A percentile compares a stretch with the other conserved stretches of the same genome.
phyloP scores from a whole-genome alignment of 2,329 filamentous ascomycete genomes.

The Trichophyton simii region DNA sequence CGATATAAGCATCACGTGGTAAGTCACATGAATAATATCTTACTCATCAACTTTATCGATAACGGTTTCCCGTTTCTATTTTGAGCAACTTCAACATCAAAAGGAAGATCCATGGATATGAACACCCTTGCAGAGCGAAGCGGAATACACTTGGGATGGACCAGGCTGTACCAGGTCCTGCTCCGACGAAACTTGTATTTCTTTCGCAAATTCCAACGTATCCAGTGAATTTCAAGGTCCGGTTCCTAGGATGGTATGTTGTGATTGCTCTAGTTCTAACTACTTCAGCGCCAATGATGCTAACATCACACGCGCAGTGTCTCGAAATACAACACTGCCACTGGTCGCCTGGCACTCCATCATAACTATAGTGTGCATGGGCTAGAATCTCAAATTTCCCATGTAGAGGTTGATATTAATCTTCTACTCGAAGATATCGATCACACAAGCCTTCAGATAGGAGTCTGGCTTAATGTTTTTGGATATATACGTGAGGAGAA shows the following conservation, averaged over 20 bases:
- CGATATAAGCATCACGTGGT: not conserved
- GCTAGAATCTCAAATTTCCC: conserved; percentile 16
- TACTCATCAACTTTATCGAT: not conserved
- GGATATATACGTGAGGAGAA: conserved; percentile 52
- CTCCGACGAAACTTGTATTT: conserved; percentile 48
- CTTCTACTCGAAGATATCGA: conserved; percentile 56
- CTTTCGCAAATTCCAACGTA: conserved; percentile 47
- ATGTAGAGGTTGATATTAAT: conserved; percentile 55
- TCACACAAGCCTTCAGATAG: conserved; percentile 51
- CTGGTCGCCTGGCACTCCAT: conserved; percentile 53
- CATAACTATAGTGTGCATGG: conserved; percentile 45
- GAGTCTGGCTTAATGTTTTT: conserved; percentile 82
- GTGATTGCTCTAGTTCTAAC: not conserved
- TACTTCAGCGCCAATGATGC: not conserved
- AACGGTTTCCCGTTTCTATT: not conserved
- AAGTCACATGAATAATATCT: not conserved
- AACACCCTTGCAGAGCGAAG: not conserved
- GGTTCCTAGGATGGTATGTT: conserved; percentile 80
- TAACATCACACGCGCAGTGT: conserved; percentile 36
- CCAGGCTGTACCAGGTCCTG: conserved; percentile 39
- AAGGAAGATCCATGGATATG: not conserved
- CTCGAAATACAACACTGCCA: conserved; percentile 43
- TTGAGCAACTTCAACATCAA: not conserved
- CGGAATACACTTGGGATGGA: conserved; percentile 19
- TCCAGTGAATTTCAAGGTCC: conserved; percentile 60